Conservation (phyloP, 2,329 filamentous ascomycete species). For the Pseudogymnoascus sp. region DNA sequence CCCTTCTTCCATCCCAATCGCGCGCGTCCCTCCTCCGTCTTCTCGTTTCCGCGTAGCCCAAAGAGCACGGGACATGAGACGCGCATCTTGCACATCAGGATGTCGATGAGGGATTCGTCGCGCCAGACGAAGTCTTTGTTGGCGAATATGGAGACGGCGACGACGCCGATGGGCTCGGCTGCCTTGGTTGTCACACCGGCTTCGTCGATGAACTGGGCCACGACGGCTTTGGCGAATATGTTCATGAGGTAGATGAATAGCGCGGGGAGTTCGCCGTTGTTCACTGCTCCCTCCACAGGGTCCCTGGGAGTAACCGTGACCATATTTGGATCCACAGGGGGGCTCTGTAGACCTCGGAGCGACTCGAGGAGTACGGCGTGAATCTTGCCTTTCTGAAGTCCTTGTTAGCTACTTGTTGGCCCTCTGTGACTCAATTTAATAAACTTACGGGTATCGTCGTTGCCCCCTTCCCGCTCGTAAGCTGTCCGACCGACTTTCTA, state of each 20-base stretch:
- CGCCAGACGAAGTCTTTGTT: slow-evolving; percentile 59
- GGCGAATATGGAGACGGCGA: slow-evolving; percentile 69
- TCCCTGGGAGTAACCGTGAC: slow-evolving; percentile 42
- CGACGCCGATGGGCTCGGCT: slow-evolving; percentile 73
- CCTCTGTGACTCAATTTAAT: neutral
- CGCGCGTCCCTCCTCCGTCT: slow-evolving; percentile 57
- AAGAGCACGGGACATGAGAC: slow-evolving; percentile 78
- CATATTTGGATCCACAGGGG: slow-evolving; percentile 45
- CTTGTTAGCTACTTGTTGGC: slow-evolving; percentile 10
- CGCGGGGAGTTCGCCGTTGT: slow-evolving; percentile 51
- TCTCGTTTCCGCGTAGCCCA: slow-evolving; percentile 70
- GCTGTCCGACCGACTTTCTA: slow-evolving; percentile 64
- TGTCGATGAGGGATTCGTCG: slow-evolving; percentile 64
- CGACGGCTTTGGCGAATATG: slow-evolving; percentile 64
- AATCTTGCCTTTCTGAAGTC: slow-evolving; percentile 39
- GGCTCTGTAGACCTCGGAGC: slow-evolving; percentile 44
- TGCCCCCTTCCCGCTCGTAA: slow-evolving; percentile 56
- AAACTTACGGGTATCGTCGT: slow-evolving; percentile 51
- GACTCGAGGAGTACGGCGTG: slow-evolving; percentile 45
- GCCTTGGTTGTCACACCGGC: slow-evolving; percentile 55
- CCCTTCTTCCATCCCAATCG: slow-evolving; percentile 67
- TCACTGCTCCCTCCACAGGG: slow-evolving; percentile 41
- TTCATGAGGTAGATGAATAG: slow-evolving; percentile 70
- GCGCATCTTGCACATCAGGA: slow-evolving; percentile 81
- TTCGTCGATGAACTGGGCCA: slow-evolving; percentile 63